A percentile compares a stretch with the other conserved stretches of the same genome.
These are phyloP conservation scores for Bjerkandera adusta DNA, from an alignment of 1,284 basidiomycete species.

Conservation along the genomic window DNA sequence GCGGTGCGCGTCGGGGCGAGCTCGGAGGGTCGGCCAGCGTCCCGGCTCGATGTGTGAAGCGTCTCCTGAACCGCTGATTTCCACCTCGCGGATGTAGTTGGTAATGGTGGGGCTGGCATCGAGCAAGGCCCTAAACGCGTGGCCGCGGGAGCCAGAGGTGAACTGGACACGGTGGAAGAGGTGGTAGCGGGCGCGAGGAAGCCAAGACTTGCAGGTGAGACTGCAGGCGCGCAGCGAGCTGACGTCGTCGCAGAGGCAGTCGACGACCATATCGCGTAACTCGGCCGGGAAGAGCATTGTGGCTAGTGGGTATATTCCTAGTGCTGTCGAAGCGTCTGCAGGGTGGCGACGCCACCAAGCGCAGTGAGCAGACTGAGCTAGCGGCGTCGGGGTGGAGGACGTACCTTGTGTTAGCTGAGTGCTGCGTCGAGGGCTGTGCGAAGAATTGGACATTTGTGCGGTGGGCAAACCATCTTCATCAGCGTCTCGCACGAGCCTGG, in stretches of 20 bases:
- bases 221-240: constrained; percentile 28
- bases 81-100: constrained; percentile 19
- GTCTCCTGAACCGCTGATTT: constrained; percentile 17
- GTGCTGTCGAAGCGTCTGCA: too few species aligned
- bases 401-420: too few species aligned
- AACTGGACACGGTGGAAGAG: constrained; percentile 25
- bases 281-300: constrained; percentile 25
- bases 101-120: constrained; percentile 14
- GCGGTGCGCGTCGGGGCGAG: not conserved
- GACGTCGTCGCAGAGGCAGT: constrained; percentile 27
- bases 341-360: too few species aligned
- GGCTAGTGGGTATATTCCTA: too few species aligned
- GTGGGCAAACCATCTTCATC: too few species aligned
- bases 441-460: too few species aligned
- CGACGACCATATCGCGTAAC: constrained; percentile 32
- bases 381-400: too few species aligned
- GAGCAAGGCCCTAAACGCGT: constrained; percentile 18
- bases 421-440: too few species aligned
- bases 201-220: constrained; percentile 35
- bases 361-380: too few species aligned
- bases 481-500: too few species aligned
- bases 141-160: constrained; percentile 17
- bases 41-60: constrained; percentile 7
- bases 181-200: constrained; percentile 31
- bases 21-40: constrained; percentile 21